Percentiles rank a stretch among this genome's conserved stretches.
Conservation (phyloP, 2,329 filamentous ascomycete species). For the Arthrobotrys musiformis region DNA sequence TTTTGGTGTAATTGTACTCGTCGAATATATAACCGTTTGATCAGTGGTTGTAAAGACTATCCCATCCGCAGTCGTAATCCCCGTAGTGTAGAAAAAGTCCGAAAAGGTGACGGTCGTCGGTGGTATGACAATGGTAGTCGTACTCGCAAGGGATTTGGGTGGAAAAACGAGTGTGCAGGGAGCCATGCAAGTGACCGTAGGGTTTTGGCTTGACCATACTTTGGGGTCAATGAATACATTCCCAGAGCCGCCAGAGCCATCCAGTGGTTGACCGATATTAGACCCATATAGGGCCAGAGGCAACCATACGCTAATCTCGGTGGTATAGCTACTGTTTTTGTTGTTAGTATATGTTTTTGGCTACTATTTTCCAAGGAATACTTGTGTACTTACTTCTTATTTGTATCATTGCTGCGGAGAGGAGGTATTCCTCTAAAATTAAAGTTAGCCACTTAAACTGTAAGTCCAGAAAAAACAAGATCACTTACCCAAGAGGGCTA, state of each 20-base stretch:
- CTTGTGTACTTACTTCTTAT: neutral
- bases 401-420: slow-evolving; percentile 1
- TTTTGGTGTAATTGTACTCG: neutral
- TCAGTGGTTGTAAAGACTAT: neutral
- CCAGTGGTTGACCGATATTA: neutral
- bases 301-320: slow-evolving; percentile 20
- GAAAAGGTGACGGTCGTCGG: neutral
- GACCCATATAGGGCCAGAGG: slow-evolving; percentile 11
- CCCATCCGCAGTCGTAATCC: neutral
- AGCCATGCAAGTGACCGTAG: neutral
- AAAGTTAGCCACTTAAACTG: neutral
- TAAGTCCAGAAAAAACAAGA: neutral
- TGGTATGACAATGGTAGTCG: neutral
- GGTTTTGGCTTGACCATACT: neutral
- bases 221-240: slow-evolving; percentile 8
- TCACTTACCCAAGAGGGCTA: neutral
- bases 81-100: neutral
- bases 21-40: slow-evolving; percentile 1
- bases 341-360: slow-evolving; percentile 23
- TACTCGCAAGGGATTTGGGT: neutral
- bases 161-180: neutral
- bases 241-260: slow-evolving; percentile 10
- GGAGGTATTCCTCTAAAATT: neutral
- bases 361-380: neutral
- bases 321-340: slow-evolving; percentile 11